These are phyloP conservation scores for Acacia acuminata DNA, from an alignment of 306 rosid species.

Conservation along the genomic window DNA sequence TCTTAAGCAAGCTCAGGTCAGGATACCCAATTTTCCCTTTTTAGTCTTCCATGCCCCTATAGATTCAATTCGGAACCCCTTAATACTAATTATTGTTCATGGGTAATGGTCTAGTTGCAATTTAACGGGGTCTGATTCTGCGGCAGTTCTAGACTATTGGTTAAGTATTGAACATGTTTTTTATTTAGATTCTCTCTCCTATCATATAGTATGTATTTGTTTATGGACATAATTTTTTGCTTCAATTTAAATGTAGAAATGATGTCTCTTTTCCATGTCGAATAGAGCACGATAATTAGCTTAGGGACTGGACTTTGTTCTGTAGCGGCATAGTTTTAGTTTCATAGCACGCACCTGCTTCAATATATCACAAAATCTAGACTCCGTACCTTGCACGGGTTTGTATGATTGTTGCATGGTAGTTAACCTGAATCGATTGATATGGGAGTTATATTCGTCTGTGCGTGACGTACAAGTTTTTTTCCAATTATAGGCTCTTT, in stretches of 20 bases:
- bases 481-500: slow-evolving; percentile 63
- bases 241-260: background rate
- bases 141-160: background rate
- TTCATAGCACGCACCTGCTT: background rate
- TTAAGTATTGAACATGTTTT: background rate
- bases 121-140: background rate
- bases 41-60: background rate
- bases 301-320: background rate
- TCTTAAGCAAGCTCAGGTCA: slow-evolving; percentile 94
- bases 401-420: background rate
- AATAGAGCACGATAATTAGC: background rate
- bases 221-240: background rate
- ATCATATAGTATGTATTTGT: background rate
- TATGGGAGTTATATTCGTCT: background rate
- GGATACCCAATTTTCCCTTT: background rate
- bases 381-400: background rate
- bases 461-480: background rate
- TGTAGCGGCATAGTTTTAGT: background rate
- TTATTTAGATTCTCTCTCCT: background rate
- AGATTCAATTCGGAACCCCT: background rate
- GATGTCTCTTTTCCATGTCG: background rate
- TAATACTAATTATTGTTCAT: background rate
- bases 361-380: background rate
- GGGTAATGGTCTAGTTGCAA: background rate
- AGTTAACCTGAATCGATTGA: background rate